Conservation (phyloP, 2,329 filamentous ascomycete genomes). For the Botrytis pseudocinerea region DNA sequence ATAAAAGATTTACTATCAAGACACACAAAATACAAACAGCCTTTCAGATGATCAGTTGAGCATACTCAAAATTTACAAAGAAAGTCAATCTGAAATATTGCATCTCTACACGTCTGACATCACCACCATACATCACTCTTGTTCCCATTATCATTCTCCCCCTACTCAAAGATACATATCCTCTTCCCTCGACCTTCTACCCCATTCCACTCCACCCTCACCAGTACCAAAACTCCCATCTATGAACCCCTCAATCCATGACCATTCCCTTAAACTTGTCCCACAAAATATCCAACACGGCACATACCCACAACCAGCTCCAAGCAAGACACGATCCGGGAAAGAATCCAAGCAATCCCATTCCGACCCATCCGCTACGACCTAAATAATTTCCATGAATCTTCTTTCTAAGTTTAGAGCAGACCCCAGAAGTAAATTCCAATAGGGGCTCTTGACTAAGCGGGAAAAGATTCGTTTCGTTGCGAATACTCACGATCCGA, state of each 20-base stretch:
- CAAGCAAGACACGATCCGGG: neutral
- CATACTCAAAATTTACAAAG: neutral
- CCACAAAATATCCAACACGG: too few relatives aligned
- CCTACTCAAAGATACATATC: neutral
- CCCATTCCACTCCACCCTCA: too few relatives aligned
- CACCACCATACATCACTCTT: neutral
- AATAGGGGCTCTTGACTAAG: neutral
- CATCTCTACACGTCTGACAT: neutral
- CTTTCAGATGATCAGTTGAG: neutral
- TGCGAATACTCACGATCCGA: neutral
- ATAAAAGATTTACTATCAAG: neutral
- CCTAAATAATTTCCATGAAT: neutral
- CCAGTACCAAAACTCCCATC: too few relatives aligned
- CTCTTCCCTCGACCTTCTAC: neutral
- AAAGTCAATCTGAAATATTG: neutral
- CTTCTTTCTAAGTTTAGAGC: neutral
- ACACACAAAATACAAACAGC: neutral
- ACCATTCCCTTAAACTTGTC: too few relatives aligned
- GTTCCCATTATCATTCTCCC: neutral
- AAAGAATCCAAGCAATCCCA: too few relatives aligned
- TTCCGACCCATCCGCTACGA: neutral
- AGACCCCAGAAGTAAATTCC: neutral
- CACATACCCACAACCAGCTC: too few relatives aligned
- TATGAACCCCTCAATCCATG: too few relatives aligned
- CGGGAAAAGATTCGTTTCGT: neutral